These are phyloP conservation scores for Bassia scoparia DNA, from an alignment of 148 eudicot species.

Conservation along the genomic window DNA sequence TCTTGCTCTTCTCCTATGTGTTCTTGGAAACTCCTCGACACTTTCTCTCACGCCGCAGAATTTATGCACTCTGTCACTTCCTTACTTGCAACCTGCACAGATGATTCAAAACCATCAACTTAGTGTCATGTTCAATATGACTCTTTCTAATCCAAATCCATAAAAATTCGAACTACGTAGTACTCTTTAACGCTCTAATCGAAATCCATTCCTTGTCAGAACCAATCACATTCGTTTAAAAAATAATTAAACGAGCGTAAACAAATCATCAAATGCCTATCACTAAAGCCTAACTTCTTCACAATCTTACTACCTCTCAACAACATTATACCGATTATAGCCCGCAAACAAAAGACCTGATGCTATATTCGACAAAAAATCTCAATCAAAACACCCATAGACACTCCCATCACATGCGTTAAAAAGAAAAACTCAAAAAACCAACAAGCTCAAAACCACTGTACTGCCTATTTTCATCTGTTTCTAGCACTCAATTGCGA, in stretches of 20 bases:
- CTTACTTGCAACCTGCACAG: no score
- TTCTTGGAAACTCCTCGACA: no score
- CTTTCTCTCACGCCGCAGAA: no score
- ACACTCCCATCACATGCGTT: background rate
- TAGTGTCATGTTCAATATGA: no score
- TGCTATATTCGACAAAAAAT: no score
- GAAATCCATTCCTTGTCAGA: background rate
- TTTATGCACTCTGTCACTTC: no score
- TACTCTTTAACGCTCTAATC: no score
- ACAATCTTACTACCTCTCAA: slow-evolving; percentile 11
- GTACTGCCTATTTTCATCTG: background rate
- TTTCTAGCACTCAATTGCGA: background rate
- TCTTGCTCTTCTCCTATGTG: no score
- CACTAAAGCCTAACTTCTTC: slow-evolving; percentile 16
- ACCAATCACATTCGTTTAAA: background rate
- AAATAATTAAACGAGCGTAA: background rate
- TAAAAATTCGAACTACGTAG: no score
- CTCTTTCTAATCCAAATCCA: no score
- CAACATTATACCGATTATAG: background rate
- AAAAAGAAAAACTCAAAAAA: background rate
- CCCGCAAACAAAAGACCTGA: background rate
- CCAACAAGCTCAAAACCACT: no score
- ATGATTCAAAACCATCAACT: no score
- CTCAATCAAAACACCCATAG: background rate
- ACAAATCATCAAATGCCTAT: background rate